Percentiles rank a stretch among this genome's conserved stretches.
Evolutionary conservation across 768 basidiomycete species (phyloP).

Genomic region (Gymnopilus junonius): DNA sequence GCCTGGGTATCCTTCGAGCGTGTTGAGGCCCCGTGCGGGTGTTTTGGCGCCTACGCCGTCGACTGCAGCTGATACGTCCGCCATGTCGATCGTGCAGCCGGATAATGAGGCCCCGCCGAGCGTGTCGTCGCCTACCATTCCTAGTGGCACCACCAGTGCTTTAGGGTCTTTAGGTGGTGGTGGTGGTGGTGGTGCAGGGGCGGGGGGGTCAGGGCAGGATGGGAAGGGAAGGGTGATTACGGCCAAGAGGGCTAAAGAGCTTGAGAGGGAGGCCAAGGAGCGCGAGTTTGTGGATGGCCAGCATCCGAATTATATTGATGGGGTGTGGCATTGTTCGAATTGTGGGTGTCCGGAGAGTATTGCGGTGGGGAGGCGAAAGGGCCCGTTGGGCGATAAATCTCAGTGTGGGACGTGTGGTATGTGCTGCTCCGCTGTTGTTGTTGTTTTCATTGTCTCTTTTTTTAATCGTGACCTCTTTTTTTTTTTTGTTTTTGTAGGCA

Average conservation of each 20-base stretch:
- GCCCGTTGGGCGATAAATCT: constrained; percentile 86
- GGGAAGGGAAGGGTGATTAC: constrained; percentile 48
- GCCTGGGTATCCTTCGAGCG: constrained; percentile 56
- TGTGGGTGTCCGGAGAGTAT: constrained; percentile 91
- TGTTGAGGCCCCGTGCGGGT: constrained; percentile 64
- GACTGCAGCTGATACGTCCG: constrained; percentile 68
- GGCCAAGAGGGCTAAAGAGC: constrained; percentile 71
- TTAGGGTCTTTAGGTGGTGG: neutral
- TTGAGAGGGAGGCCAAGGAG: constrained; percentile 83
- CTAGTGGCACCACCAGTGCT: constrained; percentile 5
- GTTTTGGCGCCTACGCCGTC: constrained; percentile 64
- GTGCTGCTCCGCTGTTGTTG: constrained; percentile 32
- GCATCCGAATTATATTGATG: constrained; percentile 80
- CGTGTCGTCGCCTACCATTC: constrained; percentile 32
- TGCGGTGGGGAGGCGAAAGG: constrained; percentile 85
- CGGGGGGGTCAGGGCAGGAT: constrained; percentile 1
- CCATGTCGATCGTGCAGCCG: constrained; percentile 55
- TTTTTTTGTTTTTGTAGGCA: constrained; percentile 51
- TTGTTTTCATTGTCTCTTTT: constrained; percentile 4
- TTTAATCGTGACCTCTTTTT: neutral
- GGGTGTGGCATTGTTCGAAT: constrained; percentile 94
- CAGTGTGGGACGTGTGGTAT: constrained; percentile 93
- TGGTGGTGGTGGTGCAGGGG: neutral
- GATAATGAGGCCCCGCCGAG: constrained; percentile 61
- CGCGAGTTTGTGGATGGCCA: constrained; percentile 83